Conservation (phyloP, 768 basidiomycete genomes). For the Boletus vermiculosoides region DNA sequence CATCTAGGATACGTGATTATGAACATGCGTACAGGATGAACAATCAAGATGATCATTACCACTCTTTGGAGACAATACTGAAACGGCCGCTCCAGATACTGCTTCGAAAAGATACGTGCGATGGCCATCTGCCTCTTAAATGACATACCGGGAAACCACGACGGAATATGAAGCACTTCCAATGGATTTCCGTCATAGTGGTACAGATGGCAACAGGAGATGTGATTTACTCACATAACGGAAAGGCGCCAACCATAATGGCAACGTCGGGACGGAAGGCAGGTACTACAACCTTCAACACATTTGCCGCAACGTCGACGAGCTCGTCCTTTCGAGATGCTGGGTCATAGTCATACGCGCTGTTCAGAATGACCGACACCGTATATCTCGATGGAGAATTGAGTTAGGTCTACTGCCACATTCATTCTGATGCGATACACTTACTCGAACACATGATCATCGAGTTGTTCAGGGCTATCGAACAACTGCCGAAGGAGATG, state of each 20-base stretch:
- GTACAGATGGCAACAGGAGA: not conserved
- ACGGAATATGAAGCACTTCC: not conserved
- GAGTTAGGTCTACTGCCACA: not conserved
- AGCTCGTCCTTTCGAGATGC: not conserved
- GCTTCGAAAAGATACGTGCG: not conserved
- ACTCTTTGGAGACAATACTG: not conserved
- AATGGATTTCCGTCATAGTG: not conserved
- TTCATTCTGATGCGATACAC: not conserved
- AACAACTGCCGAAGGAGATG: not conserved
- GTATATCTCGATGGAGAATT: not conserved
- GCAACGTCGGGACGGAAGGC: not conserved
- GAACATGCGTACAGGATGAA: not conserved
- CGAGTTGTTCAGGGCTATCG: not conserved
- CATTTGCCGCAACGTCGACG: not conserved
- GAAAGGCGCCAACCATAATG: not conserved
- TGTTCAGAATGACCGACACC: not conserved
- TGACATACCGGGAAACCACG: not conserved
- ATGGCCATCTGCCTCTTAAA: not conserved
- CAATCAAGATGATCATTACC: not conserved
- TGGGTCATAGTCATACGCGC: not conserved
- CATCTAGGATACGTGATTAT: not conserved
- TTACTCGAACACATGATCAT: not conserved
- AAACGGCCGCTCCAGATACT: not conserved
- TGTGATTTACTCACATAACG: not conserved
- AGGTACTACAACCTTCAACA: not conserved